A percentile compares a stretch with the other conserved stretches of the same genome.
Conservation (phyloP, 768 basidiomycete species). For the Russula sp. region DNA sequence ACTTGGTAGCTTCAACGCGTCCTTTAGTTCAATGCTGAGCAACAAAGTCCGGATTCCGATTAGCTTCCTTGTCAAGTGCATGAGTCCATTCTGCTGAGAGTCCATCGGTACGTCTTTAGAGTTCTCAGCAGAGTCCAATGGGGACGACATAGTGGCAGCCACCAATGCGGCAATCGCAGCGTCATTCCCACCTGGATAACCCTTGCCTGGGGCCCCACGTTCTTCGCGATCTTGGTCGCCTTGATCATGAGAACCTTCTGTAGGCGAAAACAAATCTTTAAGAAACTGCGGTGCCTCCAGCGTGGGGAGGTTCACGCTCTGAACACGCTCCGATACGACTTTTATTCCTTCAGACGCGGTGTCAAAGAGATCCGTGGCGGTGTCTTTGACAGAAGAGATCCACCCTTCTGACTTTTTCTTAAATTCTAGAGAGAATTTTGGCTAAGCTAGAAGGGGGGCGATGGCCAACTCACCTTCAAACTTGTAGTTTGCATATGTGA, state of each 20-base stretch:
- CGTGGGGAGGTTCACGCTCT: constrained; percentile 50
- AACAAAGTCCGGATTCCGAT: constrained; percentile 95
- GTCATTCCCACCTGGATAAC: constrained; percentile 45
- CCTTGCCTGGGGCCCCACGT: constrained; percentile 33
- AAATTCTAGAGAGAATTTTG: constrained; percentile 43
- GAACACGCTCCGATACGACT: constrained; percentile 48
- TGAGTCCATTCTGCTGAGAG: constrained; percentile 68
- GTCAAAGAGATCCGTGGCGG: constrained; percentile 62
- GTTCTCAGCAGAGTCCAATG: constrained; percentile 44
- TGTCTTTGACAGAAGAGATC: constrained; percentile 57
- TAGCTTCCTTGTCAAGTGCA: constrained; percentile 89
- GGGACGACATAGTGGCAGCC: constrained; percentile 72
- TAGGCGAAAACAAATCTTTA: constrained; percentile 48
- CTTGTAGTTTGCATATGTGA: constrained; percentile 95
- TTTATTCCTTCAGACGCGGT: constrained; percentile 66
- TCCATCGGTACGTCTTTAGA: constrained; percentile 35
- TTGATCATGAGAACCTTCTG: constrained; percentile 17
- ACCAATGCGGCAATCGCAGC: constrained; percentile 65
- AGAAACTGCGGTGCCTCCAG: constrained; percentile 60
- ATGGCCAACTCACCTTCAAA: constrained; percentile 65
- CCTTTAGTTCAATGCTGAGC: constrained; percentile 94
- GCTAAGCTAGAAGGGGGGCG: neutral
- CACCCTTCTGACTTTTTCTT: constrained; percentile 60
- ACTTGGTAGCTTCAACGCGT: constrained; percentile 88
- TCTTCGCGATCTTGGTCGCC: constrained; percentile 31